Percentiles rank a stretch among this genome's conserved stretches.
phyloP scores from a whole-genome alignment of 768 basidiomycete species.

The Tubosaeta sp. region DNA sequence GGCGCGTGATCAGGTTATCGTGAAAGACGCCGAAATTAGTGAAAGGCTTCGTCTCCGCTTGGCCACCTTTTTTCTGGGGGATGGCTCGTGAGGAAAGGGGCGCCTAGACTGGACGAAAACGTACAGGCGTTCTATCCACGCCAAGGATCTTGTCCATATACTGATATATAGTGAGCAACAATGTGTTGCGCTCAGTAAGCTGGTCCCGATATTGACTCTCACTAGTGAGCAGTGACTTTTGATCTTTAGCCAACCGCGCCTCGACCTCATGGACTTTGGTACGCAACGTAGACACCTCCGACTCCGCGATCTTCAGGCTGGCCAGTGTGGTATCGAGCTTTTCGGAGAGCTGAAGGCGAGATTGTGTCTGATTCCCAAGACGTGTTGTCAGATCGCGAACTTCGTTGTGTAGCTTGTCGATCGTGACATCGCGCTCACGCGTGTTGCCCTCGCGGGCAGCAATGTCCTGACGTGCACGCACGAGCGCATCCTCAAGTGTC shows the following conservation, averaged over 20 bases:
- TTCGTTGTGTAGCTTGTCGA: constrained; percentile 76
- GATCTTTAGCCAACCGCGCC: constrained; percentile 75
- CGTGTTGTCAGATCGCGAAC: constrained; percentile 77
- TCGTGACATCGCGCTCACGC: constrained; percentile 64
- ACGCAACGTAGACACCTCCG: constrained; percentile 57
- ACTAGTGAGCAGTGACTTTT: constrained; percentile 61
- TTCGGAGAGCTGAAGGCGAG: constrained; percentile 79
- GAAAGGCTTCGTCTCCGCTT: constrained; percentile 86
- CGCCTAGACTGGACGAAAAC: constrained; percentile 31
- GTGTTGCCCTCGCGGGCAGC: constrained; percentile 59
- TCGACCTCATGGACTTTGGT: constrained; percentile 72
- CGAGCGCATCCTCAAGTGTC: constrained; percentile 73
- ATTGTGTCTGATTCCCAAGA: constrained; percentile 82
- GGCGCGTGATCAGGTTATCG: constrained; percentile 84
- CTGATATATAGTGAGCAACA: constrained; percentile 89
- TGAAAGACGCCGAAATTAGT: constrained; percentile 94
- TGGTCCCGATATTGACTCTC: constrained; percentile 89
- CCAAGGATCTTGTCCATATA: constrained; percentile 93
- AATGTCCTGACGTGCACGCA: constrained; percentile 64
- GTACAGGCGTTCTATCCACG: constrained; percentile 78
- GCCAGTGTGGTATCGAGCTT: constrained; percentile 76
- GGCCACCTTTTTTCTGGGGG: constrained; percentile 65
- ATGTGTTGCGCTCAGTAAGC: constrained; percentile 86
- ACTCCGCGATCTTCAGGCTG: constrained; percentile 60
- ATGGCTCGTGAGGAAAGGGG: no score